Evolutionary conservation across 441 rosid genomes (phyloP).

Genomic region (Geranium incanum): DNA sequence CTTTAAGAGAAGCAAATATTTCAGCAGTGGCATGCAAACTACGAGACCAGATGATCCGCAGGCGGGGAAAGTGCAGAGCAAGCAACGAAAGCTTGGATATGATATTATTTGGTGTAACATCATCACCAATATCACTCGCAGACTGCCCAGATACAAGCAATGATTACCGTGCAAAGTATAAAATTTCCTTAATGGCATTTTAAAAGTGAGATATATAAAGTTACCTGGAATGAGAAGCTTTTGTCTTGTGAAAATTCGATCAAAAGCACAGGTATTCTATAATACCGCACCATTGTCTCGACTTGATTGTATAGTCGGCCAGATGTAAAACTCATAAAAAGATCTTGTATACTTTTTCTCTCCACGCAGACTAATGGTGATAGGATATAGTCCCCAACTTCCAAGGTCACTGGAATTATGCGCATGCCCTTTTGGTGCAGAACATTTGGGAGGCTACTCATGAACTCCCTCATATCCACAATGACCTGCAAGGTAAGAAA

Average conservation of each 20-base stretch:
- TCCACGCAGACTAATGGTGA: conserved; percentile 85
- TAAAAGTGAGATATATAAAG: conserved; percentile 7
- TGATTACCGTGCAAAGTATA: conserved; percentile 16
- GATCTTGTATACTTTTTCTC: conserved; percentile 93
- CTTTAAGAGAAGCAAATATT: conserved; percentile 71
- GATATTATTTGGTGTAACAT: conserved; percentile 75
- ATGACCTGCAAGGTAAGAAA: conserved; percentile 48
- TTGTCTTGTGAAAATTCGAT: conserved; percentile 95
- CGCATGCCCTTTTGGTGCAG: conserved; percentile 93
- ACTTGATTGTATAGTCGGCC: conserved; percentile 94
- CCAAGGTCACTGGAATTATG: conserved; percentile 77
- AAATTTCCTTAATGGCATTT: conserved; percentile 6
- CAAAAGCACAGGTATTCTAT: conserved; percentile 86
- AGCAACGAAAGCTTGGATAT: conserved; percentile 90
- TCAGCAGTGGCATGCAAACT: conserved; percentile 93
- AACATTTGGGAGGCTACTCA: conserved; percentile 98
- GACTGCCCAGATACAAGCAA: conserved; percentile 45
- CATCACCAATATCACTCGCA: conserved; percentile 88
- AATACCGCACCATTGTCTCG: conserved; percentile 82
- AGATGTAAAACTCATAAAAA: conserved; percentile 80
- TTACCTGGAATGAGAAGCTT: conserved; percentile 96
- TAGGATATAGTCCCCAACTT: conserved; percentile 86
- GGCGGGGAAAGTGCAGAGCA: conserved; percentile 78
- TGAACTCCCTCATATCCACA: conserved; percentile 98
- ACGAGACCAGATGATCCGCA: conserved; percentile 90